phyloP scores from a whole-genome alignment of 106 monocot species.

The Dendrobium officinale region DNA sequence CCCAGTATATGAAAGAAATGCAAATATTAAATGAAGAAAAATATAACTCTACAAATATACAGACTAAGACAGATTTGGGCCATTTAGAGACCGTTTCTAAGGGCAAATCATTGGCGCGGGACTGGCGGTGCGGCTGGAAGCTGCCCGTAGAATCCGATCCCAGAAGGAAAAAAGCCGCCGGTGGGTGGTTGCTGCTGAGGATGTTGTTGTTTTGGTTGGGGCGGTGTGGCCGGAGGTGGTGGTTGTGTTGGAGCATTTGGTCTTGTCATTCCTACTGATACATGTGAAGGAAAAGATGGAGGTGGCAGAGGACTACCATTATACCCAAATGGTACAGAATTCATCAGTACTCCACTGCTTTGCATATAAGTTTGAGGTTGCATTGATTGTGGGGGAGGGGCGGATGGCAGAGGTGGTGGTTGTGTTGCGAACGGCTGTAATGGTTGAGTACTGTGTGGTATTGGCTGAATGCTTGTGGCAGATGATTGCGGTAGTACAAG shows the following conservation, averaged over 20 bases:
- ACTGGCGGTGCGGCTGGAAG: conserved; percentile 34
- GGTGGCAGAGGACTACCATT: conserved; percentile 29
- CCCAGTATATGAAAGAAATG: not conserved
- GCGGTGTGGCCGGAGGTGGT: conserved; percentile 17
- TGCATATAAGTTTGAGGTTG: conserved; percentile 26
- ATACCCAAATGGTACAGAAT: conserved; percentile 32
- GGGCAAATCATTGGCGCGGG: conserved; percentile 30
- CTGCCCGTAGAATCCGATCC: conserved; percentile 64
- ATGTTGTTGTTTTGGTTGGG: conserved; percentile 18
- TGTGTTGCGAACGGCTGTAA: conserved; percentile 23
- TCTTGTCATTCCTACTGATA: conserved; percentile 30
- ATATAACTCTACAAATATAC: conserved; percentile 14
- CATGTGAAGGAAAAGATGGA: conserved; percentile 36
- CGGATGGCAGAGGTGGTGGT: conserved; percentile 31
- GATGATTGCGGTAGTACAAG: conserved; percentile 19
- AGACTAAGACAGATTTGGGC: conserved; percentile 8
- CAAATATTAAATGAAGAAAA: not conserved
- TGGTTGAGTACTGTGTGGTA: conserved; percentile 22
- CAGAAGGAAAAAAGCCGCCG: conserved; percentile 53
- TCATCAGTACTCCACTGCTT: conserved; percentile 28
- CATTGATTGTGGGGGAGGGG: conserved; percentile 20
- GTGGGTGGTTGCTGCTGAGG: conserved; percentile 31
- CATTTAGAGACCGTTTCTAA: not conserved
- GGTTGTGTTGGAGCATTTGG: conserved; percentile 25
- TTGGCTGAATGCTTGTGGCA: conserved; percentile 8